phyloP scores from a whole-genome alignment of 164 flowering plant genomes.

The Warburgia ugandensis region DNA sequence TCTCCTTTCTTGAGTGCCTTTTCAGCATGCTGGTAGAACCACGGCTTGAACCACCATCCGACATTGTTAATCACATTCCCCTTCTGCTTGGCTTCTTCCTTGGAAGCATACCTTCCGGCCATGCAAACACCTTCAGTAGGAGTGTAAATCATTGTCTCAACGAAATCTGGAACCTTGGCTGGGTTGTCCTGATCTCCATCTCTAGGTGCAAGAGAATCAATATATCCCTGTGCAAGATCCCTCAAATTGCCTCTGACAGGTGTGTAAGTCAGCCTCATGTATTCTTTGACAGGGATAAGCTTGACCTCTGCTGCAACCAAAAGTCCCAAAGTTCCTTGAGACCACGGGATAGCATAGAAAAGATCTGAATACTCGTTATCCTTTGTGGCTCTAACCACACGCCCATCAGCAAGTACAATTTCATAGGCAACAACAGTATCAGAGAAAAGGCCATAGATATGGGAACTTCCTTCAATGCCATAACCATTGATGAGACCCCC shows the following conservation, averaged over 20 bases:
- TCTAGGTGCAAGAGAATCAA: constrained; percentile 84
- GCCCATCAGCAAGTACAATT: constrained; percentile 82
- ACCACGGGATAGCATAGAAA: constrained; percentile 95
- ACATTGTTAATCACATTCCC: constrained; percentile 70
- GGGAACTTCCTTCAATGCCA: constrained; percentile 99
- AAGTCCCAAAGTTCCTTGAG: constrained; percentile 94
- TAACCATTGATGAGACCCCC: constrained; percentile 99
- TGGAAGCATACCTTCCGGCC: constrained; percentile 87
- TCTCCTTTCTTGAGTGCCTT: constrained; percentile 81
- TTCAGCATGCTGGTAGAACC: constrained; percentile 97
- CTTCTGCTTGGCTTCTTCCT: constrained; percentile 89
- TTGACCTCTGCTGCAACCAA: constrained; percentile 95
- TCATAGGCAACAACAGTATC: constrained; percentile 98
- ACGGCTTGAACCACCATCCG: constrained; percentile 97
- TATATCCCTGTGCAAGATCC: constrained; percentile 74
- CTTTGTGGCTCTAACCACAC: constrained; percentile 79
- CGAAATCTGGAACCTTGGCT: constrained; percentile 91
- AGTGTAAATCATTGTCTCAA: constrained; percentile 79
- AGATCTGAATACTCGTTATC: constrained; percentile 91
- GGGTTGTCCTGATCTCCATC: constrained; percentile 90
- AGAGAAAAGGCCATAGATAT: constrained; percentile 85
- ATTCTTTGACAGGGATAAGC: constrained; percentile 87
- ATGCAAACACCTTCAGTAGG: constrained; percentile 76
- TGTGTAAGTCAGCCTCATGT: constrained; percentile 86
- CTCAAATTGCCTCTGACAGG: constrained; percentile 67